Base-by-base conservation (phyloP, 2,329 filamentous ascomycete species). In the Hypoxylon sp. region DNA sequence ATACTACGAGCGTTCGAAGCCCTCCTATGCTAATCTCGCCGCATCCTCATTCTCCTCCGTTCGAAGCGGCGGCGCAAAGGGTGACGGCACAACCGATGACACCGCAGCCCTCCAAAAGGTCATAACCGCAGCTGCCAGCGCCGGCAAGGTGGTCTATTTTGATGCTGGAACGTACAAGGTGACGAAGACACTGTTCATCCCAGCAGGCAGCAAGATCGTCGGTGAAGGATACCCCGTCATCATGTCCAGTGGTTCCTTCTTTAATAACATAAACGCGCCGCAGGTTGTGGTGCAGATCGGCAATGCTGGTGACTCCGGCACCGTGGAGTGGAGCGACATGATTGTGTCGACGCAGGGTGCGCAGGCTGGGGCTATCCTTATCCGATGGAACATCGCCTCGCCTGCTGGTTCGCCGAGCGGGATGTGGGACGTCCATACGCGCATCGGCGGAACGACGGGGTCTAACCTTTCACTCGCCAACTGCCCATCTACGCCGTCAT, bases 381-480 rank as follows among this genome's bases (percentile, higher is more conserved):
- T 92, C 60, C 82, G 92, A 72, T 92, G 87, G 84, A 92, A 92
- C 74, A 80, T 91, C 0, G 59, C 72, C 64, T 73, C 75, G 8
- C 59, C 55, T 6, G 67, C 59, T 3, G 44, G 65, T 14, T 78
- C 77, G 59, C 83, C 84, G 13, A 82, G 81, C 6, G 89, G 88
- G 4, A 84, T 91, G 79, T 95, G 92, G 92, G 92, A 94, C 76
- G 87, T 91, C 10, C 92, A 95, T 79, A 88, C 92, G 75, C 90
- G 92, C 71, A 86, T 94, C 55, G 92, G 91, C 70, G 92, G 92
- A 2, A 89, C 88, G 57, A 87, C 89, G 1, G 92, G 92, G 37
- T 92, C 91, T 14, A 82, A 90, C 44, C 85, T 93, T 6, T 89
- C 92, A 77, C 86, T 88, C 58, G 83, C 86, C 74, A 86, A 83